Conservation (phyloP, 306 rosid species). For the Trifolium subterraneum region DNA sequence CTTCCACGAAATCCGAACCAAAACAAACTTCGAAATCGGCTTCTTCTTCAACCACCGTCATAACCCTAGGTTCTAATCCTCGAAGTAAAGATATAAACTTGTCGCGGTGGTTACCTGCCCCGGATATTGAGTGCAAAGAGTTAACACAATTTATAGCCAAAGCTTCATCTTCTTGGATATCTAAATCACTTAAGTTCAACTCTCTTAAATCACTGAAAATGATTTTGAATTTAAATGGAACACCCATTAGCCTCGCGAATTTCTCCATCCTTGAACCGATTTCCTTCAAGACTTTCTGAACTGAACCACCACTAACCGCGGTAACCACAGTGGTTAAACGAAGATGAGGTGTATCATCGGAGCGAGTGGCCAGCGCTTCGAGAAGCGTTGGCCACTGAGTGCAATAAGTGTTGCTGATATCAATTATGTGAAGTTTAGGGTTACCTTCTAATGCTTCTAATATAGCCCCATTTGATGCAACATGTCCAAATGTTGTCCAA, state of each 20-base stretch:
- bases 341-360: constrained; percentile 76
- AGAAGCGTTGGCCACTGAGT: constrained; percentile 96
- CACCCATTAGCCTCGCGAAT: constrained; percentile 92
- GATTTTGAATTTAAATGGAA: constrained; percentile 77
- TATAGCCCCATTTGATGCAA: constrained; percentile 84
- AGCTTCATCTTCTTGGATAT: constrained; percentile 70
- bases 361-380: constrained; percentile 77
- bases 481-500: constrained; percentile 95
- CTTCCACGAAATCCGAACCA: constrained; percentile 70
- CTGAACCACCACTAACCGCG: constrained; percentile 40
- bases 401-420: constrained; percentile 86
- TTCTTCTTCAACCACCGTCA: constrained; percentile 88
- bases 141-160: constrained; percentile 79
- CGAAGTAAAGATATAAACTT: constrained; percentile 52
- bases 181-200: constrained; percentile 57
- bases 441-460: constrained; percentile 84
- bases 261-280: constrained; percentile 83
- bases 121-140: constrained; percentile 60
- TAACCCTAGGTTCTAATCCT: constrained; percentile 66
- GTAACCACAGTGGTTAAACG: constrained; percentile 63
- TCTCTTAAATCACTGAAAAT: constrained; percentile 68
- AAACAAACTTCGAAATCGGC: constrained; percentile 72
- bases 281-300: constrained; percentile 79
- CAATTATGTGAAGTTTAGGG: constrained; percentile 77
- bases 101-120: constrained; percentile 58